Percentiles rank a stretch among this genome's conserved stretches.
phyloP scores from a whole-genome alignment of 73 alveolate genomes.

The Halteria grandinella region DNA sequence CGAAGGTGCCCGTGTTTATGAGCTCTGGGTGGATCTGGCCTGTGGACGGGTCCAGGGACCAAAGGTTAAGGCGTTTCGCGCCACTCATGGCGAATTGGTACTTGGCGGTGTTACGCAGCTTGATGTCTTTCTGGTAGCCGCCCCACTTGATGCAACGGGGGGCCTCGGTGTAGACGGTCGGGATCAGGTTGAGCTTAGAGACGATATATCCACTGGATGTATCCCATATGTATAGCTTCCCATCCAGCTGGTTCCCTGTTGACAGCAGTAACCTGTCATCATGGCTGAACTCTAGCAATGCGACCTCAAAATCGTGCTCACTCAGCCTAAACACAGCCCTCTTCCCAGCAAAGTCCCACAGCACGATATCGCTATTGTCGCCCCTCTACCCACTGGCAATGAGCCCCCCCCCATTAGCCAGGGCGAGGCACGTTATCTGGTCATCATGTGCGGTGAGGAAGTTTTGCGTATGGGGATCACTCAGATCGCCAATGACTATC shows the following conservation, averaged over 20 bases:
- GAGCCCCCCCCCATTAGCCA: constrained; percentile 84
- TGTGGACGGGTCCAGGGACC: constrained; percentile 89
- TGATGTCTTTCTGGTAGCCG: constrained; percentile 93
- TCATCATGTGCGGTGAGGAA: constrained; percentile 97
- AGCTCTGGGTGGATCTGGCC: constrained; percentile 89
- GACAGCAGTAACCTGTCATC: constrained; percentile 91
- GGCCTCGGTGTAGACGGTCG: constrained; percentile 87
- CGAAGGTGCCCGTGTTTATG: constrained; percentile 86
- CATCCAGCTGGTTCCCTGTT: constrained; percentile 93
- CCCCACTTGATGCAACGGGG: constrained; percentile 91
- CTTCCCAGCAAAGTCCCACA: constrained; percentile 91
- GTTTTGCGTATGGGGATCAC: constrained; percentile 93
- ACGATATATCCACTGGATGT: constrained; percentile 88
- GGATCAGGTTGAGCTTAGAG: constrained; percentile 73
- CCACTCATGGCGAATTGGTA: constrained; percentile 97
- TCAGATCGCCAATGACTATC: constrained; percentile 88
- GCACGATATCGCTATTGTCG: constrained; percentile 92
- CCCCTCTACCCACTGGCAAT: constrained; percentile 96
- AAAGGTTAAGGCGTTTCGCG: constrained; percentile 85
- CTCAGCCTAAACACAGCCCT: constrained; percentile 82
- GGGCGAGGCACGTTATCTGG: constrained; percentile 90
- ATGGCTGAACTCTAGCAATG: constrained; percentile 87
- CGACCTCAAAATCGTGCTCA: constrained; percentile 96
- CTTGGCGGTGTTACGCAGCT: constrained; percentile 86
- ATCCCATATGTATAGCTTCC: constrained; percentile 94